phyloP scores from a whole-genome alignment of 495 filamentous ascomycete genomes.

The Patellaria atrata region DNA sequence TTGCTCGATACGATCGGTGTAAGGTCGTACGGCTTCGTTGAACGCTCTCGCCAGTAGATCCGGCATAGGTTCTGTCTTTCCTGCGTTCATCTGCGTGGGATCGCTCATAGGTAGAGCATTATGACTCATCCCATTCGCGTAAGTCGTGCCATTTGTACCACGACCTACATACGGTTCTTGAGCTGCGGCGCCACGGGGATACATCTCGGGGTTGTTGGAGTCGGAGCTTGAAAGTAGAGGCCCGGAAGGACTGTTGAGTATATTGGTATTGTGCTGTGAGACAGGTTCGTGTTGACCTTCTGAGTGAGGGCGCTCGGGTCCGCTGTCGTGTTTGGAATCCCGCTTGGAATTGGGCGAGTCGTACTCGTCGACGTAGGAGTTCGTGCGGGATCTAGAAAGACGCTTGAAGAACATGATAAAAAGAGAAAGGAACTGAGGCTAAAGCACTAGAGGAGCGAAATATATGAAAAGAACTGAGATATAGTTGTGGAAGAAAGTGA shows the following conservation, averaged over 20 bases:
- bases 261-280: conserved; percentile 1
- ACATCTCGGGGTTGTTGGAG: conserved; percentile 17
- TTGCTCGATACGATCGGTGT: conserved; percentile 32
- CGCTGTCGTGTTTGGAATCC: conserved; percentile 19
- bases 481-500: no score
- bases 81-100: conserved; percentile 6
- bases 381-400: conserved; percentile 16
- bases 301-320: conserved; percentile 11
- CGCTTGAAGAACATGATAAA: conserved; percentile 21
- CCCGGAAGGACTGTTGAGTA: no score
- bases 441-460: no score
- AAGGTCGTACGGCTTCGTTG: conserved; percentile 34
- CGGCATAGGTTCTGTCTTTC: conserved; percentile 26
- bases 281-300: conserved; percentile 8
- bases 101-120: conserved; percentile 11
- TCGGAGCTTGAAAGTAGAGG: no score
- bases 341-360: conserved; percentile 12
- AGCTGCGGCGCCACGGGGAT: conserved; percentile 12
- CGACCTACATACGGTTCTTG: conserved; percentile 9
- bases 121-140: conserved; percentile 7
- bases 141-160: no score
- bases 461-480: no score
- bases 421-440: conserved; percentile 6
- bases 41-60: conserved; percentile 35
- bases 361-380: conserved; percentile 17